These are phyloP conservation scores for Pythium guiyangense DNA, from an alignment of 352 stramenopile species.

Conservation along the genomic window DNA sequence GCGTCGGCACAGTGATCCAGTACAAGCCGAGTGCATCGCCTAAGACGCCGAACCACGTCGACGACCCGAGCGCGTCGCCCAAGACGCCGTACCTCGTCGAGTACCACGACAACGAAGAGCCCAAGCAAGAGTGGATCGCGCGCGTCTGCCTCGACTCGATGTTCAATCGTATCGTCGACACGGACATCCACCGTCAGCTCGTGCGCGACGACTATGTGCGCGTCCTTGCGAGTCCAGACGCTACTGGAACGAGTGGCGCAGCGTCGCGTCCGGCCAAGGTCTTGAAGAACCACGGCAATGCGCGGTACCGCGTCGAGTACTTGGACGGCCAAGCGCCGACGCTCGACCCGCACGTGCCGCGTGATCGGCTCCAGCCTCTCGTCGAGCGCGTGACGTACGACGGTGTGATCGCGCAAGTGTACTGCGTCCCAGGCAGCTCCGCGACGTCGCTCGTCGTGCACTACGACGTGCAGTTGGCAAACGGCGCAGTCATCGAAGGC, in stretches of 20 bases:
- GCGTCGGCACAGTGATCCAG: slow-evolving; percentile 25
- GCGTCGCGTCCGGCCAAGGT: slow-evolving; percentile 26
- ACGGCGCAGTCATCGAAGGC: slow-evolving; percentile 28
- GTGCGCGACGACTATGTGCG: slow-evolving; percentile 42
- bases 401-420: slow-evolving; percentile 22
- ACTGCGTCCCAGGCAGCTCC: slow-evolving; percentile 6
- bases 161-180: slow-evolving; percentile 21
- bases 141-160: slow-evolving; percentile 32
- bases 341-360: slow-evolving; percentile 26
- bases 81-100: slow-evolving; percentile 24
- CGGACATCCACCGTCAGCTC: slow-evolving; percentile 27
- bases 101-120: slow-evolving; percentile 26
- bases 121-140: slow-evolving; percentile 25
- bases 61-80: slow-evolving; percentile 19
- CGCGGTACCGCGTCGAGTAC: slow-evolving; percentile 46
- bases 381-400: slow-evolving; percentile 25
- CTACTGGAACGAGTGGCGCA: background rate
- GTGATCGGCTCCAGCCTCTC: slow-evolving; percentile 26
- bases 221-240: slow-evolving; percentile 9
- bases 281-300: slow-evolving; percentile 33
- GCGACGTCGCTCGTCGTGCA: slow-evolving; percentile 8
- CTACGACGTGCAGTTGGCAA: slow-evolving; percentile 28
- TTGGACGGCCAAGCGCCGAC: slow-evolving; percentile 22
- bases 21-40: slow-evolving; percentile 20
- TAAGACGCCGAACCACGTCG: too few relatives aligned